Percentiles rank a stretch among this genome's conserved stretches.
Evolutionary conservation across 1,284 basidiomycete genomes (phyloP).

Genomic region (Puccinia hordei): DNA sequence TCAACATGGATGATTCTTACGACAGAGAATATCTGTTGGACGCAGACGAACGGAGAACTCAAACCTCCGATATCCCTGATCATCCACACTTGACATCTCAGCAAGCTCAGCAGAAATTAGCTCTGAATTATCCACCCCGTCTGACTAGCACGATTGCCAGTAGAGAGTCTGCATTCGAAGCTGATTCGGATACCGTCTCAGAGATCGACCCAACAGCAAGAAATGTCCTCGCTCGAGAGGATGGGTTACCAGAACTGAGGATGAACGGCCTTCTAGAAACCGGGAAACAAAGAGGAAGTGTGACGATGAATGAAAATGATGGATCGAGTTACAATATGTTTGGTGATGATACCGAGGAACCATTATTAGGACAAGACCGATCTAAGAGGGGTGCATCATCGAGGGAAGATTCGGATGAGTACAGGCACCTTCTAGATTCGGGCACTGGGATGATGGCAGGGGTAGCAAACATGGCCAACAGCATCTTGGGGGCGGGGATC

Average conservation of each 20-base stretch:
- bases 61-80: not conserved
- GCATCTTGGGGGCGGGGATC: slow-evolving; percentile 85
- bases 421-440: slow-evolving; percentile 28
- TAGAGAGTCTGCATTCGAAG: slow-evolving; percentile 47
- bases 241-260: not conserved
- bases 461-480: slow-evolving; percentile 70
- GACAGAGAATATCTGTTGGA: slow-evolving; percentile 1
- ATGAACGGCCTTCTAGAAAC: slow-evolving; percentile 2
- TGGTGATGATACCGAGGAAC: slow-evolving; percentile 22
- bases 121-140: slow-evolving; percentile 34
- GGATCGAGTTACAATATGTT: not conserved
- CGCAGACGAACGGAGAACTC: not conserved
- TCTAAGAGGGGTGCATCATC: not conserved
- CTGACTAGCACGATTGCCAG: slow-evolving; percentile 47
- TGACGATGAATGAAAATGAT: slow-evolving; percentile 3
- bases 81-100: too few relatives aligned
- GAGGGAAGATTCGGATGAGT: slow-evolving; percentile 12
- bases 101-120: slow-evolving; percentile 7
- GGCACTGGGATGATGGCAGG: slow-evolving; percentile 42
- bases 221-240: not conserved
- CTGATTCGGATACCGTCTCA: slow-evolving; percentile 47
- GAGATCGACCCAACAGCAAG: slow-evolving; percentile 3
- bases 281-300: not conserved
- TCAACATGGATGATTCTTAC: not conserved
- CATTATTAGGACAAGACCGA: not conserved